These are phyloP conservation scores for Crithidia bombi DNA, from an alignment of 208 protist genomes.

Conservation along the genomic window DNA sequence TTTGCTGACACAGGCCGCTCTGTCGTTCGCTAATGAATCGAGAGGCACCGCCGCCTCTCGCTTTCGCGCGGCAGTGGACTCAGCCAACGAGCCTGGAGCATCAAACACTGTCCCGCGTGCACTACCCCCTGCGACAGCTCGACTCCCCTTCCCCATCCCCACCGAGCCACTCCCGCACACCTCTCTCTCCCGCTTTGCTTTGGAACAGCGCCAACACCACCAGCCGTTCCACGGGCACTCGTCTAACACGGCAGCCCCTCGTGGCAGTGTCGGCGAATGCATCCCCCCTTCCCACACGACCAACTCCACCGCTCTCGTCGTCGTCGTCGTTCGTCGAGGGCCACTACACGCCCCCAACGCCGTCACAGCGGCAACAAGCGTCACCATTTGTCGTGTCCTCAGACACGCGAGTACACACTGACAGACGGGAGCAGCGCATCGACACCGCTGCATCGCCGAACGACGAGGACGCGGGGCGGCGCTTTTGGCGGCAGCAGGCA, in stretches of 20 bases:
- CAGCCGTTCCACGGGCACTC: not conserved
- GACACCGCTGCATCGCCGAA: no score
- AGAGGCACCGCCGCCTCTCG: slow-evolving; percentile 10
- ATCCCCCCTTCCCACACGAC: not conserved
- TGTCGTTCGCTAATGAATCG: slow-evolving; percentile 2
- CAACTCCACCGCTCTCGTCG: not conserved
- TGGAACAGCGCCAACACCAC: not conserved
- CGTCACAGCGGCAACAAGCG: not conserved
- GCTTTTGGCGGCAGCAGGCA: slow-evolving; percentile 32
- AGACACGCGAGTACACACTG: not conserved
- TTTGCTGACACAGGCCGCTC: no score
- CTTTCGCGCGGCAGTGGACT: slow-evolving; percentile 36
- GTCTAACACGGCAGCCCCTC: not conserved
- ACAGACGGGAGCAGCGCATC: not conserved
- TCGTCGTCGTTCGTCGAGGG: not conserved
- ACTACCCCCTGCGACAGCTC: not conserved
- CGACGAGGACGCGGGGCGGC: not conserved
- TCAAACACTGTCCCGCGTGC: not conserved
- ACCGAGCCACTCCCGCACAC: not conserved
- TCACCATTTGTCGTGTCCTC: not conserved
- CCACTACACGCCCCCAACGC: not conserved
- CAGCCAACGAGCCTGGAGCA: slow-evolving; percentile 6
- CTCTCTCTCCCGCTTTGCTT: not conserved
- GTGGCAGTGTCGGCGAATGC: not conserved
- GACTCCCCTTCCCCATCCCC: slow-evolving; percentile 13